Evolutionary conservation across 306 rosid genomes (phyloP).

Genomic region (Canavalia gladiata): DNA sequence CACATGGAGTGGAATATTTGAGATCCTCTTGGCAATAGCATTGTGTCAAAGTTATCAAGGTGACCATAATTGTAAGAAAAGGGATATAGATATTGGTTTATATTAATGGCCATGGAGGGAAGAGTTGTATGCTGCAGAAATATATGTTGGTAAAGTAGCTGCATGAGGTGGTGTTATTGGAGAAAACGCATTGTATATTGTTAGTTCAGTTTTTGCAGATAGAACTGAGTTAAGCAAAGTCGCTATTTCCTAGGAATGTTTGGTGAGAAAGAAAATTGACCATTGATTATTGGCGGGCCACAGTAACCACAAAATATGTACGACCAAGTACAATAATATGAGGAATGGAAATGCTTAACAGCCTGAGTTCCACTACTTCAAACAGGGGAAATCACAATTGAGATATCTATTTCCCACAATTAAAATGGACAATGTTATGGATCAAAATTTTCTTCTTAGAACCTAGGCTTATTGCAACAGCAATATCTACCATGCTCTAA

Average conservation of each 20-base stretch:
- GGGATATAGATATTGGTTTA: neutral
- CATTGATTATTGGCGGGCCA: too few species aligned
- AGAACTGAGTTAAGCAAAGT: neutral
- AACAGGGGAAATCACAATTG: neutral
- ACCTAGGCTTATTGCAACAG: neutral
- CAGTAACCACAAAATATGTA: neutral
- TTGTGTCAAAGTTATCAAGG: neutral
- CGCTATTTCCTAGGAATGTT: neutral
- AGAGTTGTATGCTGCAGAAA: neutral
- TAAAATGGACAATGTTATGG: neutral
- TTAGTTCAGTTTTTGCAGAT: neutral
- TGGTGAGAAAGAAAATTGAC: neutral
- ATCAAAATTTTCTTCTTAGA: neutral
- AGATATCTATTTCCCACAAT: neutral
- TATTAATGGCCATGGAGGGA: neutral
- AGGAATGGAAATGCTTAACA: neutral
- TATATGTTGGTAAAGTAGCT: neutral
- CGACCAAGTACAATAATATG: neutral
- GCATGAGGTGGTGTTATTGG: neutral
- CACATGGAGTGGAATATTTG: neutral
- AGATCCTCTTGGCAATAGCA: neutral
- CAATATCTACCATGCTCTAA: neutral
- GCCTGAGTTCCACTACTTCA: neutral
- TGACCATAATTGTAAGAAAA: neutral
- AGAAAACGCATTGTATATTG: neutral